Evolutionary conservation across 2,329 filamentous ascomycete genomes (phyloP).

Genomic region (Colletotrichum tanaceti): DNA sequence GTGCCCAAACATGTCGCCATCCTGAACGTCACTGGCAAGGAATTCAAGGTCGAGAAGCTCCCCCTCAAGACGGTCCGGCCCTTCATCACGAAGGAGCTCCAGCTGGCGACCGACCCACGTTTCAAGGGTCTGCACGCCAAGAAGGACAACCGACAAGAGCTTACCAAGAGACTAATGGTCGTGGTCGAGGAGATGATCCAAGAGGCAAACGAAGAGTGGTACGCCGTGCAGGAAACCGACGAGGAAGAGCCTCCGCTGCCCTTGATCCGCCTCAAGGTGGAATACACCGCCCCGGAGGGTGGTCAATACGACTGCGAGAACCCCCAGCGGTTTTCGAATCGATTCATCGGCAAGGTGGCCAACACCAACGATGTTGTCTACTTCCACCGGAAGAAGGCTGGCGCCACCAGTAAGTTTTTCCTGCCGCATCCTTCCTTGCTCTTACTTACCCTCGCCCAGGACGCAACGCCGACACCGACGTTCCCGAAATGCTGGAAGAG

Average conservation of each 20-base stretch:
- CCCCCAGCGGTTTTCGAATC: slow-evolving; percentile 93
- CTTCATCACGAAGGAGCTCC: slow-evolving; percentile 87
- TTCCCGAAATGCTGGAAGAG: slow-evolving; percentile 73
- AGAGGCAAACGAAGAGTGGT: slow-evolving; percentile 85
- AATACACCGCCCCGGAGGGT: slow-evolving; percentile 86
- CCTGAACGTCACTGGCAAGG: slow-evolving; percentile 82
- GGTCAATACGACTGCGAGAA: slow-evolving; percentile 93
- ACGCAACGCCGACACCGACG: slow-evolving; percentile 63
- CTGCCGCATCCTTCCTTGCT: background rate
- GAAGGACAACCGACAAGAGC: slow-evolving; percentile 83
- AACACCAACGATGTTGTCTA: slow-evolving; percentile 95
- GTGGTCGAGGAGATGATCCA: slow-evolving; percentile 90
- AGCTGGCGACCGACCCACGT: slow-evolving; percentile 78
- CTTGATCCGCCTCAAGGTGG: slow-evolving; percentile 88
- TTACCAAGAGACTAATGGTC: slow-evolving; percentile 80
- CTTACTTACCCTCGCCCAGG: slow-evolving; percentile 38
- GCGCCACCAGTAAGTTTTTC: slow-evolving; percentile 55
- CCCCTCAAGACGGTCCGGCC: slow-evolving; percentile 89
- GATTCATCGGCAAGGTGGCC: slow-evolving; percentile 89
- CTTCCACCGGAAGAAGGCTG: slow-evolving; percentile 90
- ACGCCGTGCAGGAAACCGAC: slow-evolving; percentile 76
- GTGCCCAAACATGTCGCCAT: slow-evolving; percentile 92
- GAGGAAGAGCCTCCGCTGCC: slow-evolving; percentile 76
- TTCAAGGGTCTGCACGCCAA: slow-evolving; percentile 83
- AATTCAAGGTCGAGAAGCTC: slow-evolving; percentile 84